Conservation (phyloP, 805 yeast genomes). For the Priceomyces melissophilus region DNA sequence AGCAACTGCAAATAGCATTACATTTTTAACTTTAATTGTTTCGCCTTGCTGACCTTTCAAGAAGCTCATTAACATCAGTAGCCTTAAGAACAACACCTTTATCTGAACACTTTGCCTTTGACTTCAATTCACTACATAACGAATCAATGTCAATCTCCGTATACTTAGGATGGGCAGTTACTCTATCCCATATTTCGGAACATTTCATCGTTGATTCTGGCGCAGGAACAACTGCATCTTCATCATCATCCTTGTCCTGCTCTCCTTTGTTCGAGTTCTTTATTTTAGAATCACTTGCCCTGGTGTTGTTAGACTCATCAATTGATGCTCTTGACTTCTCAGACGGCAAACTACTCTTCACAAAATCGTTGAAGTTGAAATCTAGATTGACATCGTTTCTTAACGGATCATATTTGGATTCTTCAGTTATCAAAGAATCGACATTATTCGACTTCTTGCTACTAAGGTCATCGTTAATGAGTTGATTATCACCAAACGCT, state of each 20-base stretch:
- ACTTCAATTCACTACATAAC: slow-evolving; percentile 80
- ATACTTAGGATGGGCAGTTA: slow-evolving; percentile 89
- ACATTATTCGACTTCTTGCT: slow-evolving; percentile 14
- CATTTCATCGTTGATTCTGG: slow-evolving; percentile 64
- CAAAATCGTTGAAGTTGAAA: slow-evolving; percentile 37
- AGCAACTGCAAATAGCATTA: too few relatives aligned
- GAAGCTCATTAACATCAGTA: slow-evolving; percentile 64
- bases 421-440: slow-evolving; percentile 53
- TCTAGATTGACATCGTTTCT: slow-evolving; percentile 26
- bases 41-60: slow-evolving; percentile 29
- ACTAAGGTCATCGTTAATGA: slow-evolving; percentile 1
- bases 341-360: slow-evolving; percentile 29
- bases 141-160: slow-evolving; percentile 94
- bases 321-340: slow-evolving; percentile 11
- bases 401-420: slow-evolving; percentile 55
- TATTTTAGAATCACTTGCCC: not conserved
- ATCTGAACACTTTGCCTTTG: slow-evolving; percentile 94
- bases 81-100: slow-evolving; percentile 84
- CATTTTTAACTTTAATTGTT: too few relatives aligned
- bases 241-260: slow-evolving; percentile 22
- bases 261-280: slow-evolving; percentile 4
- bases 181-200: slow-evolving; percentile 93
- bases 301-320: slow-evolving; percentile 6
- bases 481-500: slow-evolving; percentile 38
- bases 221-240: slow-evolving; percentile 61